Evolutionary conservation across 2,329 filamentous ascomycete genomes (phyloP), one percentile per base, ranked within the genome.

Genomic region (Hortaea sp.): DNA sequence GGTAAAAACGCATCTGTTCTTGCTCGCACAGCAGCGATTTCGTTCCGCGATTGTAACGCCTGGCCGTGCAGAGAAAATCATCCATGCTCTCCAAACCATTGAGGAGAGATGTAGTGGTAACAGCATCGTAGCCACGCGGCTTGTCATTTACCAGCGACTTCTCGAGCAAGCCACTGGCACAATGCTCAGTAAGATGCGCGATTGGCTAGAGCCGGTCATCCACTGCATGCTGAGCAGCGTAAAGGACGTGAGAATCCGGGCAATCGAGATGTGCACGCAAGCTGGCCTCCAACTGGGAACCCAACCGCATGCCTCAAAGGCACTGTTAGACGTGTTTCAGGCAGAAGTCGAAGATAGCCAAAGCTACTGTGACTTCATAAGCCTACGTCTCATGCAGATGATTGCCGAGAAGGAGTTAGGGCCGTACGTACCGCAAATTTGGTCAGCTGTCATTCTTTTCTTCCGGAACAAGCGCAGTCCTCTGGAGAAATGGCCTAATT

Each of bases 201-300:
- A 86, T 49, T 98, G 92, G 90, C 72, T 95, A 42, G 75, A 84
- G 43, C 84, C 94, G 62, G 70, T 95, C 13, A 81, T 97, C 52
- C 80, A 80, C 13, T 87, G 88, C 42, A 82, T 95, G 74, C 74
- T 94, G 35, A 88, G 87, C 63, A 79, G 71, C 30, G 70, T 88
- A 42, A 84, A 82, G 56, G 88, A 95, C 37, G 84, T 90, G 40
- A 78, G 87, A 41, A 71, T 72, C 5, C 78, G 82, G 39, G 88
- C 89, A 2, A 82, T 97, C 42, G 72, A 77, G 28, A 73, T 92
- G 7, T 87, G 86, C 1, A 72, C 82, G 2, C 79, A 88, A 46
- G 81, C 84, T 13, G 82, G 83, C 6, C 79, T 82, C 49, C 67
- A 71, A 1, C 72, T 92, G 4, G 85, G 86, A 2, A 77, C 79